Conservation (phyloP, 2,329 filamentous ascomycete species). For the Juglanconis oblonga region DNA sequence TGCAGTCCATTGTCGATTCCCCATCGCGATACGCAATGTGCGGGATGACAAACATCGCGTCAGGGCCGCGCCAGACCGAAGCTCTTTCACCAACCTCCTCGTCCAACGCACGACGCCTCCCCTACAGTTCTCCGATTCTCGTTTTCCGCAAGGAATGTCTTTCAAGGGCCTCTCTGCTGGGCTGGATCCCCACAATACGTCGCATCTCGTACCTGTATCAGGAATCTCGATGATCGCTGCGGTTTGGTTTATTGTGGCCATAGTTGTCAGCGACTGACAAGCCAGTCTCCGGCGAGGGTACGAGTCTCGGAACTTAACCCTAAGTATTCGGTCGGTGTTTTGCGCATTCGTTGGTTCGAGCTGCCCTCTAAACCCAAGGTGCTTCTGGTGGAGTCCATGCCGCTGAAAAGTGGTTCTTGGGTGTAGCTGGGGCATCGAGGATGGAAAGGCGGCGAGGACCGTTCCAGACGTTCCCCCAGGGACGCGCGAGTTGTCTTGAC, state of each 20-base stretch:
- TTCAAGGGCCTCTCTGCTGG: slow-evolving; percentile 37
- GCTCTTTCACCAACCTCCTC: slow-evolving; percentile 42
- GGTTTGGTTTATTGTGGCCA: slow-evolving; percentile 39
- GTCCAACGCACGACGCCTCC: slow-evolving; percentile 68
- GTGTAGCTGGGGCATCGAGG: slow-evolving; percentile 33
- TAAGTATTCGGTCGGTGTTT: slow-evolving; percentile 77
- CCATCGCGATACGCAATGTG: slow-evolving; percentile 32
- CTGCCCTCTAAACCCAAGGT: slow-evolving; percentile 59
- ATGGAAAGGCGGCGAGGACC: slow-evolving; percentile 48
- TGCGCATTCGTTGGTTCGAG: slow-evolving; percentile 68
- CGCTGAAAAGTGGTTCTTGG: slow-evolving; percentile 50
- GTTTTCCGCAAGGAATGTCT: slow-evolving; percentile 69
- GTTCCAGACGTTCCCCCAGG: slow-evolving; percentile 54
- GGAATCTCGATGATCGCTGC: slow-evolving; percentile 48
- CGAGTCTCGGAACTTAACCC: slow-evolving; percentile 92
- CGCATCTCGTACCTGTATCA: slow-evolving; percentile 61
- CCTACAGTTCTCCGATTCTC: slow-evolving; percentile 73
- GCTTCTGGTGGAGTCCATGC: slow-evolving; percentile 31
- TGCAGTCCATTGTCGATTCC: slow-evolving; percentile 22
- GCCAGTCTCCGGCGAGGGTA: slow-evolving; percentile 53
- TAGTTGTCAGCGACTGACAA: slow-evolving; percentile 37
- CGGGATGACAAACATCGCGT: slow-evolving; percentile 14
- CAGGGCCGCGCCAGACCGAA: slow-evolving; percentile 27
- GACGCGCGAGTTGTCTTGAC: slow-evolving; percentile 50
- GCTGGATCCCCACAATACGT: slow-evolving; percentile 45